Base-by-base conservation (phyloP, 352 stramenopile genomes). In the Pythium dissotocum region DNA sequence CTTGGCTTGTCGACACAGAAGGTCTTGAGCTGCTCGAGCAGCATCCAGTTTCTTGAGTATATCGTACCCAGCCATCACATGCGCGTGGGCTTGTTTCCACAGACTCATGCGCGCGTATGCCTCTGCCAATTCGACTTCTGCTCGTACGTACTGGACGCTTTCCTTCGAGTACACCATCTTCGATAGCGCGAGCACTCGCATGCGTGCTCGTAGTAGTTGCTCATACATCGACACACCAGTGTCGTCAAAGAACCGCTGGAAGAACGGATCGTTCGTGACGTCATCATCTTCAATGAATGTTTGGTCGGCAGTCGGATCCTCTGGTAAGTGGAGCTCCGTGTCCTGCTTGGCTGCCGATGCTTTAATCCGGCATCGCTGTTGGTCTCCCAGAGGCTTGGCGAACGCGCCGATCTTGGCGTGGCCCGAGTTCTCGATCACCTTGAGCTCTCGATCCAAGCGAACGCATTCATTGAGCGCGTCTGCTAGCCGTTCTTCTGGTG, bases 11-110 rank as follows among this genome's bases (percentile, higher is more conserved):
- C 54, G 28, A 54, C 53, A 33, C 21, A 72, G 53, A 24, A 57
- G 58, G 6, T 58, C 33, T 49, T 65, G n/a, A 7, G 51, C 35
- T 49, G 49, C 65, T 32, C 58, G 6, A 4, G 48, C 53, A 18
- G 44, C 59, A 16, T 73, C 67, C 7, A 69, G 42, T 6, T 28
- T 24, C 38, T 65, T 65, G 24, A 92, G 69, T 5, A 89, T 36
- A 35, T 72, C 77, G 13, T 72, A 74, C 4, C 76, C 76, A 14
- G 65, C 63, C 7, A 69, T 70, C 6, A 76, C 62, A 40, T 93
- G 84, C 6, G 77, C 42, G 40, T 89, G 73, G 0, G 77, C 80
- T 46, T 93, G 84, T 51, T 93, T 91, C 84, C 84, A 91, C 13
- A 93, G 73, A 46, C 82, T 87, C 40, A 89, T 58, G 0, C 79